Conservation (phyloP, 2,329 filamentous ascomycete species). For the Ophiostoma pallidulum region DNA sequence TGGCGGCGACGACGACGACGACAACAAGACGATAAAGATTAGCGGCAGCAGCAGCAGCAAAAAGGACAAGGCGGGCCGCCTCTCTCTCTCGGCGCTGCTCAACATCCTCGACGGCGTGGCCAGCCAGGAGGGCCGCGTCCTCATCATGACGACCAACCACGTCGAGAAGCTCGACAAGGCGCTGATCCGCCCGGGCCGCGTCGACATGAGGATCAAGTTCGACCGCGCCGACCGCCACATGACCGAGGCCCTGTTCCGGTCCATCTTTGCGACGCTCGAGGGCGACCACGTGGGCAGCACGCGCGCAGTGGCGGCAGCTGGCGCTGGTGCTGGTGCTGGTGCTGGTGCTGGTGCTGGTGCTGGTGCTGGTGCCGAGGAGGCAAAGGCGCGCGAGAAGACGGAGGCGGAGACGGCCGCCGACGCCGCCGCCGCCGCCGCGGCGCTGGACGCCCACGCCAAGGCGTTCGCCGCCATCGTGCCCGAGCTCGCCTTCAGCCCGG, state of each 20-base stretch:
- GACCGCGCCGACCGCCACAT: constrained; percentile 44
- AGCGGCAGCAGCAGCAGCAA: constrained; percentile 12
- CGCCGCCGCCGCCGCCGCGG: constrained; percentile 26
- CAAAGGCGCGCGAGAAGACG: constrained; percentile 15
- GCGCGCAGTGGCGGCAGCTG: no score
- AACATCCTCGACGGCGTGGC: constrained; percentile 72
- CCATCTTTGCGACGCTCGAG: constrained; percentile 46
- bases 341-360: no score
- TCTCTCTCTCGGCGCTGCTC: constrained; percentile 68
- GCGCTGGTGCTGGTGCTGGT: no score
- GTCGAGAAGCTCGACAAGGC: constrained; percentile 52
- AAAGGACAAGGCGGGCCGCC: constrained; percentile 23
- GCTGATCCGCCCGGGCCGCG: constrained; percentile 51
- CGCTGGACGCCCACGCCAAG: constrained; percentile 36
- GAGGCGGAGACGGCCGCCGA: constrained; percentile 21
- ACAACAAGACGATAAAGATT: not conserved
- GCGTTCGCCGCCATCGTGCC: constrained; percentile 44
- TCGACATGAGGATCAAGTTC: constrained; percentile 52
- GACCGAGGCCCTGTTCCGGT: constrained; percentile 45
- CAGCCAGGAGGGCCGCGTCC: constrained; percentile 52
- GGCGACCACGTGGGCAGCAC: constrained; percentile 30
- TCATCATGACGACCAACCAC: constrained; percentile 59
- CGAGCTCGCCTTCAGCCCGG: constrained; percentile 46
- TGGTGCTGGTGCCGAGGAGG: not conserved
- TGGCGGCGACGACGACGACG: constrained; percentile 14